phyloP scores from a whole-genome alignment of 2,329 filamentous ascomycete species.

The Beauveria brongniartii region DNA sequence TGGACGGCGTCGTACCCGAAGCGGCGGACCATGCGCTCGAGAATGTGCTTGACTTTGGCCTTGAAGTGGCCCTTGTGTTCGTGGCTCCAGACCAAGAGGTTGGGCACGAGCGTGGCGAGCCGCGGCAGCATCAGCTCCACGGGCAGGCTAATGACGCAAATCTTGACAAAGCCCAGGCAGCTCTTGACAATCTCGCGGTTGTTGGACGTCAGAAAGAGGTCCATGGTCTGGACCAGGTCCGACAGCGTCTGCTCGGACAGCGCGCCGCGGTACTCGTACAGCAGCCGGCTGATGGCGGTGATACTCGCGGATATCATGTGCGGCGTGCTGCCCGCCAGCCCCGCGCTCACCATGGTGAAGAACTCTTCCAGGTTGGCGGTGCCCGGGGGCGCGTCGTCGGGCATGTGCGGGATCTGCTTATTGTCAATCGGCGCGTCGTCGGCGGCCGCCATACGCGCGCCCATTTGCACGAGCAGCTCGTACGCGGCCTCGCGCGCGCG shows the following conservation, averaged over 20 bases:
- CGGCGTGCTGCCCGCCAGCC: constrained; percentile 82
- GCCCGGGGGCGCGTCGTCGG: constrained; percentile 66
- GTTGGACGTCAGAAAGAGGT: constrained; percentile 91
- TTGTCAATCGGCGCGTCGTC: constrained; percentile 72
- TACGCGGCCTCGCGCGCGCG: constrained; percentile 85
- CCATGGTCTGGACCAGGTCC: constrained; percentile 89
- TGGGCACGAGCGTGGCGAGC: constrained; percentile 70
- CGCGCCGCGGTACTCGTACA: constrained; percentile 78
- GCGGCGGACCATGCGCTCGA: constrained; percentile 86
- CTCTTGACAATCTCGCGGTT: constrained; percentile 95
- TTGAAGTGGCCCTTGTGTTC: constrained; percentile 98
- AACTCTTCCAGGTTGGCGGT: constrained; percentile 85
- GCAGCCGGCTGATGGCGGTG: constrained; percentile 83
- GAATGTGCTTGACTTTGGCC: constrained; percentile 94
- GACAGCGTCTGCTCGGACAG: constrained; percentile 62
- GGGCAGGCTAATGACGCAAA: constrained; percentile 81
- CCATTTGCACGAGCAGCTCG: constrained; percentile 81
- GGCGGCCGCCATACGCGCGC: constrained; percentile 62
- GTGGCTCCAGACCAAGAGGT: constrained; percentile 91
- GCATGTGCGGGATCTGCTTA: constrained; percentile 80
- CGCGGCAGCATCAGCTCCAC: constrained; percentile 70
- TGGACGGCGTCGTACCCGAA: constrained; percentile 81
- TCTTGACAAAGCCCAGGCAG: constrained; percentile 93
- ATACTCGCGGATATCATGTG: constrained; percentile 99
- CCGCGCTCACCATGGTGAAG: constrained; percentile 96